Conservation (phyloP, 331 rosid genomes). For the Pyracantha coccinea region DNA sequence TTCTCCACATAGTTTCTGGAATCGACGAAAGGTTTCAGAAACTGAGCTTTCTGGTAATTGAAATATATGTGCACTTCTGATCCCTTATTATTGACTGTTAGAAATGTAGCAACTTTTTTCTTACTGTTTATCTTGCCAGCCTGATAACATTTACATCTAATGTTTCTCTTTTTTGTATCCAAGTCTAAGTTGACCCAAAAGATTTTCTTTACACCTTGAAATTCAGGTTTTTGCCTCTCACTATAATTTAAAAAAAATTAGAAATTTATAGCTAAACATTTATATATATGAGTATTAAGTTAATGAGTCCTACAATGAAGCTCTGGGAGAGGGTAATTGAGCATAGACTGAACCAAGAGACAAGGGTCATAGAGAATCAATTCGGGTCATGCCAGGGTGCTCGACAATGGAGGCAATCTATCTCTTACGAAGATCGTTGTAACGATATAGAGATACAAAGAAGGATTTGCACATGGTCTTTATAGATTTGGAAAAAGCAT, state of each 20-base stretch:
- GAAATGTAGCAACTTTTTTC: not conserved
- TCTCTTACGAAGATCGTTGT: too few relatives aligned
- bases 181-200: not conserved
- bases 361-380: too few relatives aligned
- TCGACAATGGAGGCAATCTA: too few relatives aligned
- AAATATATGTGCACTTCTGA: not conserved
- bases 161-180: not conserved
- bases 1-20: not conserved
- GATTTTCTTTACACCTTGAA: not conserved
- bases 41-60: conserved; percentile 6
- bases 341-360: too few relatives aligned
- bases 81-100: not conserved
- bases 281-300: too few relatives aligned
- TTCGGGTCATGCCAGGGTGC: too few relatives aligned
- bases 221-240: not conserved
- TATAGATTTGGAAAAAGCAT: too few relatives aligned
- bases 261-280: not conserved
- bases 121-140: not conserved
- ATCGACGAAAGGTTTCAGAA: conserved; percentile 10
- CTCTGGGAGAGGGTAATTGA: too few relatives aligned
- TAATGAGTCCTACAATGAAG: too few relatives aligned
- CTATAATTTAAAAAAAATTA: not conserved
- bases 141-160: not conserved
- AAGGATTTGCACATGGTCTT: too few relatives aligned
- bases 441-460: too few relatives aligned